These are phyloP conservation scores for Neopestalotiopsis sp. DNA, from an alignment of 2,329 filamentous ascomycete genomes.

Conservation along the genomic window DNA sequence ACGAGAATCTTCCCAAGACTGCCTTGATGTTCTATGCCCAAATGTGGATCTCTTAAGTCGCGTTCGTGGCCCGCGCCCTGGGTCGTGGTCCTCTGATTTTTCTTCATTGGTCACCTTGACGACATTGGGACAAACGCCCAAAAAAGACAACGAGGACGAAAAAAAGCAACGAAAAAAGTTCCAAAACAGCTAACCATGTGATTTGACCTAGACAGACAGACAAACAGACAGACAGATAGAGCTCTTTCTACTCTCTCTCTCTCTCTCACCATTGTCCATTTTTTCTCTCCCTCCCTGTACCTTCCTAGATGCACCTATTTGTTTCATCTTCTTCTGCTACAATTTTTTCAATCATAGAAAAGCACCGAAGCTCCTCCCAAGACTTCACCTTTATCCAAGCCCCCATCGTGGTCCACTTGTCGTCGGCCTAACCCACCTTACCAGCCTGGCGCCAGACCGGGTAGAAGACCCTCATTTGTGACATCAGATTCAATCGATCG, in stretches of 20 bases:
- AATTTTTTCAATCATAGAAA: not conserved
- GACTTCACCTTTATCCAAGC: not conserved
- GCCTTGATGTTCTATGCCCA: not conserved
- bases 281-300: not conserved
- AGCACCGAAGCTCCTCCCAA: not conserved
- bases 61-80: not conserved
- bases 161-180: not conserved
- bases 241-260: not conserved
- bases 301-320: not conserved
- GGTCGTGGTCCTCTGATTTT: not conserved
- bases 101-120: not conserved
- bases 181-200: conserved; percentile 3
- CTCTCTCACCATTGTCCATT: not conserved
- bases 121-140: not conserved
- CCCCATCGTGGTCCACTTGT: not conserved
- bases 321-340: not conserved
- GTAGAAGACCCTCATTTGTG: conserved; percentile 2
- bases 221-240: no score
- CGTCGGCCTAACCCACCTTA: not conserved
- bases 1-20: not conserved
- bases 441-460: not conserved
- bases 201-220: not conserved
- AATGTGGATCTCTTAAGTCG: conserved; percentile 13
- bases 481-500: not conserved
- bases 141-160: not conserved